Evolutionary conservation across 371 early-diverging fungal species (phyloP).

Genomic region (Umbelopsis sp.): DNA sequence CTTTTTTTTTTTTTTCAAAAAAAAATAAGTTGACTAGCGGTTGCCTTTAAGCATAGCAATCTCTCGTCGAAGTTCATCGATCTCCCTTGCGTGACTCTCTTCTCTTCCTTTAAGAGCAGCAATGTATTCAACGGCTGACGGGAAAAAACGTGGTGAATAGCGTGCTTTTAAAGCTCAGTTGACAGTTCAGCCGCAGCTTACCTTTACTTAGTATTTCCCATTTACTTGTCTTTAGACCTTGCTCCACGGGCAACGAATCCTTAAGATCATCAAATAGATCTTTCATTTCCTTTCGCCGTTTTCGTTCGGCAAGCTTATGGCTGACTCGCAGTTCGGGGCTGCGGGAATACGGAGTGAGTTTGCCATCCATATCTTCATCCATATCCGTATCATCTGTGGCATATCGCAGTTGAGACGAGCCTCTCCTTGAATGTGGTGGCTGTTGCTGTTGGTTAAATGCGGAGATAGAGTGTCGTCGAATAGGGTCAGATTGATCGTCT

Average conservation of each 20-base stretch:
- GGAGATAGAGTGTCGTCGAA: conserved; percentile 18
- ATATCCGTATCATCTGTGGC: conserved; percentile 13
- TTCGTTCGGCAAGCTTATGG: conserved; percentile 81
- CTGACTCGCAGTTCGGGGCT: conserved; percentile 63
- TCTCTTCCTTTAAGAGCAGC: conserved; percentile 50
- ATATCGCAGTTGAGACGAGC: conserved; percentile 14
- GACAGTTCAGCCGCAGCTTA: conserved; percentile 21
- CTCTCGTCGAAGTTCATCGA: conserved; percentile 45
- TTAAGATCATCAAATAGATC: conserved; percentile 79
- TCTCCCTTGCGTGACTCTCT: conserved; percentile 51
- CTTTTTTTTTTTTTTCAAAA: neutral
- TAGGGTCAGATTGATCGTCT: conserved; percentile 16
- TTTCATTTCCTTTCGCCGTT: conserved; percentile 81
- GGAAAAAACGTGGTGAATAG: neutral
- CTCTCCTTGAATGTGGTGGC: neutral
- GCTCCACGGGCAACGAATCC: conserved; percentile 69
- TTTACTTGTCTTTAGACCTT: conserved; percentile 72
- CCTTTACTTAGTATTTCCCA: conserved; percentile 82
- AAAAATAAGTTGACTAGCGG: neutral
- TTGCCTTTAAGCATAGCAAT: conserved; percentile 37
- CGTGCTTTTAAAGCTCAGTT: neutral
- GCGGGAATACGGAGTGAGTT: conserved; percentile 55
- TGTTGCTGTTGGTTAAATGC: conserved; percentile 9
- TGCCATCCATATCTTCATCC: conserved; percentile 1
- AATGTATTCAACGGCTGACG: conserved; percentile 57